Percentiles rank a stretch among this genome's conserved stretches.
These are phyloP conservation scores for Kluyveromyces dobzhanskii DNA, from an alignment of 805 yeast genomes.

Conservation along the genomic window DNA sequence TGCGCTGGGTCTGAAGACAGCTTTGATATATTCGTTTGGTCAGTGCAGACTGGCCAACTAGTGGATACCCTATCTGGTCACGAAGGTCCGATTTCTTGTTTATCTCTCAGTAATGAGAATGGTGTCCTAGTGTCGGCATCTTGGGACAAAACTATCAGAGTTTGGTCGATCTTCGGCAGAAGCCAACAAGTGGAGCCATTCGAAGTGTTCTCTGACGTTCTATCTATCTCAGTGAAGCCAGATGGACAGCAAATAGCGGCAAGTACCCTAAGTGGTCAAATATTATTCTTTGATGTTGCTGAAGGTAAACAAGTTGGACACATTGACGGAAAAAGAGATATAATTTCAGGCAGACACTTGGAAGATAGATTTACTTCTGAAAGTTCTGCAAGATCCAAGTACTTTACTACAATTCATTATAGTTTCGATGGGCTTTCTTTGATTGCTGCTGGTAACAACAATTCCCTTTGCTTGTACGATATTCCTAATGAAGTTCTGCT, in stretches of 20 bases:
- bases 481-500: constrained; percentile 79
- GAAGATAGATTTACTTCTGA: constrained; percentile 76
- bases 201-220: constrained; percentile 74
- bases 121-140: constrained; percentile 79
- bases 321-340: constrained; percentile 81
- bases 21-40: constrained; percentile 91
- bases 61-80: constrained; percentile 87
- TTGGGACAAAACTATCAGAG: constrained; percentile 91
- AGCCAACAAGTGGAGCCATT: constrained; percentile 86
- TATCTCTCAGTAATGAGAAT: constrained; percentile 77
- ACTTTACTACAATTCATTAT: constrained; percentile 72
- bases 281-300: constrained; percentile 76
- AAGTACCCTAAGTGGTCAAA: constrained; percentile 80
- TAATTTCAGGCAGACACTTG: constrained; percentile 74
- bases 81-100: constrained; percentile 87
- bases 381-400: constrained; percentile 76
- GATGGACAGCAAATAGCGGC: constrained; percentile 90
- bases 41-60: constrained; percentile 90
- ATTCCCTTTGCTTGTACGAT: constrained; percentile 86
- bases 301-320: constrained; percentile 71
- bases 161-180: constrained; percentile 90
- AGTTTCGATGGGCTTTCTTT: constrained; percentile 84
- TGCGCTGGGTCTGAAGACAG: constrained; percentile 90
- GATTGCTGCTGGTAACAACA: constrained; percentile 90
- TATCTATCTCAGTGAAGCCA: constrained; percentile 77